These are phyloP conservation scores for Phlebiopsis gigantea DNA, from an alignment of 768 basidiomycete genomes.

Conservation along the genomic window DNA sequence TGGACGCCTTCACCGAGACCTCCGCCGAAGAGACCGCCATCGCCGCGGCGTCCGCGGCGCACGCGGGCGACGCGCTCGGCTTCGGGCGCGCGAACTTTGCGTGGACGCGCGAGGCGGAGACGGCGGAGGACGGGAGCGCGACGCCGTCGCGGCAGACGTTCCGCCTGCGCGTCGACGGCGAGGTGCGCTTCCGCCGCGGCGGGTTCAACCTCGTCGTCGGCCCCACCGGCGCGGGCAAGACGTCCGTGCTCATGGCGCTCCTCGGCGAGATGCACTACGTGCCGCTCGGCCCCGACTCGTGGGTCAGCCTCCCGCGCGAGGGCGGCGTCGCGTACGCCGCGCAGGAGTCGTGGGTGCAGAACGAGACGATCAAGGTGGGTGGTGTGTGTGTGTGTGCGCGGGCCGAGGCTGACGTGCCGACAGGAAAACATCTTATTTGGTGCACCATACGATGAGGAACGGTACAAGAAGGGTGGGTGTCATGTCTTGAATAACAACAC, in stretches of 20 bases:
- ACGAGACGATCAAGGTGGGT: slow-evolving; percentile 31
- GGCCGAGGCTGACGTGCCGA: background rate
- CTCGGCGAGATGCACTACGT: slow-evolving; percentile 30
- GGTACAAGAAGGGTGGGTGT: slow-evolving; percentile 38
- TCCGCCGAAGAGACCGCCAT: slow-evolving; percentile 1
- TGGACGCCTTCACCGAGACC: slow-evolving; percentile 19
- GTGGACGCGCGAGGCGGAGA: slow-evolving; percentile 19
- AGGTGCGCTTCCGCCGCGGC: slow-evolving; percentile 23
- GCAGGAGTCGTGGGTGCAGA: slow-evolving; percentile 47
- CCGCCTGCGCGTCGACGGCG: slow-evolving; percentile 24
- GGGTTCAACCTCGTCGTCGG: slow-evolving; percentile 27
- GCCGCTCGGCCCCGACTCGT: slow-evolving; percentile 28
- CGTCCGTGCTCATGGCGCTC: slow-evolving; percentile 28
- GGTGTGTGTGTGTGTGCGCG: no score
- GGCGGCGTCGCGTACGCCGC: slow-evolving; percentile 43
- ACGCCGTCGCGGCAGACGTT: slow-evolving; percentile 20
- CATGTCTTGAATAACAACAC: background rate
- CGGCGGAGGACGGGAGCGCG: slow-evolving; percentile 1
- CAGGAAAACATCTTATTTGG: slow-evolving; percentile 48
- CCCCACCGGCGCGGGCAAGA: slow-evolving; percentile 29
- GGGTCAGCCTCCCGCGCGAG: slow-evolving; percentile 37
- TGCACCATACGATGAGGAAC: slow-evolving; percentile 36
- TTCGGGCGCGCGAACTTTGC: slow-evolving; percentile 25
- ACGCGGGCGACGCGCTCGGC: slow-evolving; percentile 14
- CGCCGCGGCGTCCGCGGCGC: background rate